Conservation (phyloP, 148 eudicot genomes). For the Rhododendron henanense region DNA sequence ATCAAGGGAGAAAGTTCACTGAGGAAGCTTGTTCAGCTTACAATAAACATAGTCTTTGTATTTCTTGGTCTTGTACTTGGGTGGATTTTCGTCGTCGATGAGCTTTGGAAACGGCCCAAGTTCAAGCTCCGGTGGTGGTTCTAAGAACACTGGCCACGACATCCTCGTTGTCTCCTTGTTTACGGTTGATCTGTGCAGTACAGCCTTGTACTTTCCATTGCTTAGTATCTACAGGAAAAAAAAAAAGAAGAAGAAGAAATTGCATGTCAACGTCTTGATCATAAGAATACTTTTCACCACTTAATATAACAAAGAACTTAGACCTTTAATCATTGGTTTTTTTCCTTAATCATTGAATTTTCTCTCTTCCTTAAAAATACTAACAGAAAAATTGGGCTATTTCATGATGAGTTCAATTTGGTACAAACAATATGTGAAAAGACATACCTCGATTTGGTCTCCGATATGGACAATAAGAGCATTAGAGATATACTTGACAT, state of each 20-base stretch:
- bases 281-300: too few relatives aligned
- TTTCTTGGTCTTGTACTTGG: slow-evolving; percentile 71
- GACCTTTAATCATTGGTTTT: too few relatives aligned
- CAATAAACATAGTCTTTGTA: slow-evolving; percentile 57
- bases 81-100: slow-evolving; percentile 31
- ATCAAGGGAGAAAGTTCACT: slow-evolving; percentile 16
- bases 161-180: slow-evolving; percentile 71
- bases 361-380: too few relatives aligned
- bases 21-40: slow-evolving; percentile 75
- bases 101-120: slow-evolving; percentile 58
- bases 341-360: too few relatives aligned
- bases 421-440: too few relatives aligned
- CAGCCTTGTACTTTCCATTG: slow-evolving; percentile 78
- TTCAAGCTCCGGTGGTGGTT: slow-evolving; percentile 56
- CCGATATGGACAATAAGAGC: slow-evolving; percentile 81
- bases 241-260: too few relatives aligned
- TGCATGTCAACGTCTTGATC: too few relatives aligned
- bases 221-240: slow-evolving; percentile 24
- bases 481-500: slow-evolving; percentile 73
- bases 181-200: slow-evolving; percentile 61
- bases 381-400: too few relatives aligned
- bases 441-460: slow-evolving; percentile 82
- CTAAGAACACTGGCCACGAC: slow-evolving; percentile 90
- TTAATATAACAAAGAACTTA: too few relatives aligned
- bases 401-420: too few relatives aligned